Evolutionary conservation across 306 rosid species (phyloP), one percentile per base, ranked within the genome.

Genomic region (Vigna nakashimae): DNA sequence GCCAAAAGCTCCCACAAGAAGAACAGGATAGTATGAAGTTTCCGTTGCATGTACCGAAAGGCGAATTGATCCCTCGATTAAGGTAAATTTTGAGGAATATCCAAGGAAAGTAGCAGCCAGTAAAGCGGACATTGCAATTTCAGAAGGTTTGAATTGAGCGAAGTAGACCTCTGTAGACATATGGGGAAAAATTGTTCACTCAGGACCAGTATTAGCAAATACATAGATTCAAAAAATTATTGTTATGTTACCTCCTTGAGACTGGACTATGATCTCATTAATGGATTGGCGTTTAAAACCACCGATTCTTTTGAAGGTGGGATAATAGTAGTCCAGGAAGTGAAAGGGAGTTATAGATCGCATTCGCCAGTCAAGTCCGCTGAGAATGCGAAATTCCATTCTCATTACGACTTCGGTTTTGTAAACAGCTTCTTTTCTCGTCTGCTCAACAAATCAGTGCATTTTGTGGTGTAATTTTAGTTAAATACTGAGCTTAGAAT

Each of bases 241-340:
- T 26, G 17, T n/a, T 7, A 4, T 20, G 50, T 17, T 9, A 81
- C 84, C 84, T 49, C 76, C 80, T 50, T 67, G 76, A 75, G 80
- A 45, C 11, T 81, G 77, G 51, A 75, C 59, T 42, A 81, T 59
- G 71, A 75, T 81, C 67, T 74, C 76, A 68, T 75, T 58, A 6
- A 75, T 81, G 34, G 43, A 34, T 64, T 72, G 80, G 7, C 71
- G 77, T 18, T n/a, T 75, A 55, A 75, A 68, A n/a, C 80, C 77
- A 13, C 84, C 84, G 0, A n/a, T 2, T 2, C 1, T 2, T 58
- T 5, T 59, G n/a, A 67, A 74, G 24, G 0, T 9, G 46, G 59
- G 71, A 50, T 75, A 68, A 68, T 48, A 75, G 72, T 68, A 1
- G 9, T 81, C 58, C n/a, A 81, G 59, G 63, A 22, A 81, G 52